Conservation (phyloP, 306 rosid species). For the Carpinus viminea region DNA sequence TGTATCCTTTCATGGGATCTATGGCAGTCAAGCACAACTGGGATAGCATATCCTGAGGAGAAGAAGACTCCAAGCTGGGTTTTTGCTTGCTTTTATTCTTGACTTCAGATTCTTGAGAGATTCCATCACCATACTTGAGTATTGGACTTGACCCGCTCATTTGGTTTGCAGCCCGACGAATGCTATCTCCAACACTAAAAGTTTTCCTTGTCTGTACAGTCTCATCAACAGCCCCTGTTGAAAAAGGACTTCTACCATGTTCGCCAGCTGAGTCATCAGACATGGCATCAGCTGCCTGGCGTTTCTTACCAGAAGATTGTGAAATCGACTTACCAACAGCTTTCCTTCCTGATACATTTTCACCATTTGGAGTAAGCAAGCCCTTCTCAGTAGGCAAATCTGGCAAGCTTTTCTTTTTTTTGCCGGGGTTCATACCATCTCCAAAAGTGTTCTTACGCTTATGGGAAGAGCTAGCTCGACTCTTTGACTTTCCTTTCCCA, state of each 20-base stretch:
- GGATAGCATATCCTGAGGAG: slow-evolving; percentile 43
- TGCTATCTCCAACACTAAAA: slow-evolving; percentile 54
- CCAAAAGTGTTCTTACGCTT: slow-evolving; percentile 35
- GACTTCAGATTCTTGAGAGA: slow-evolving; percentile 11
- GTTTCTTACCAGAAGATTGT: slow-evolving; percentile 35
- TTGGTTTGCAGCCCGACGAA: slow-evolving; percentile 48
- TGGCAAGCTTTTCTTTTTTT: slow-evolving; percentile 39
- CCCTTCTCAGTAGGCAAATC: slow-evolving; percentile 47
- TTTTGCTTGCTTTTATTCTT: slow-evolving; percentile 15
- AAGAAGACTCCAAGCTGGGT: slow-evolving; percentile 25
- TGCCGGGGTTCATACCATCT: slow-evolving; percentile 17
- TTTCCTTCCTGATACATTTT: slow-evolving; percentile 29
- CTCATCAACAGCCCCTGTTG: slow-evolving; percentile 8
- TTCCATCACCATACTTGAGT: slow-evolving; percentile 32
- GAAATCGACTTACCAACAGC: slow-evolving; percentile 20
- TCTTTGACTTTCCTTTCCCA: slow-evolving; percentile 25
- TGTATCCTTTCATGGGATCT: slow-evolving; percentile 41
- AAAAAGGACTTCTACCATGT: background rate
- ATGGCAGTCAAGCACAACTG: slow-evolving; percentile 51
- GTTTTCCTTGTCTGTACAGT: slow-evolving; percentile 24
- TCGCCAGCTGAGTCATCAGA: slow-evolving; percentile 27
- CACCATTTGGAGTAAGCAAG: slow-evolving; percentile 20
- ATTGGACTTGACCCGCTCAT: slow-evolving; percentile 46
- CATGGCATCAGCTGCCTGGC: slow-evolving; percentile 29
- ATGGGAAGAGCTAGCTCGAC: slow-evolving; percentile 16